Base-by-base conservation (phyloP, 805 yeast genomes). In the Candida broadrunensis region DNA sequence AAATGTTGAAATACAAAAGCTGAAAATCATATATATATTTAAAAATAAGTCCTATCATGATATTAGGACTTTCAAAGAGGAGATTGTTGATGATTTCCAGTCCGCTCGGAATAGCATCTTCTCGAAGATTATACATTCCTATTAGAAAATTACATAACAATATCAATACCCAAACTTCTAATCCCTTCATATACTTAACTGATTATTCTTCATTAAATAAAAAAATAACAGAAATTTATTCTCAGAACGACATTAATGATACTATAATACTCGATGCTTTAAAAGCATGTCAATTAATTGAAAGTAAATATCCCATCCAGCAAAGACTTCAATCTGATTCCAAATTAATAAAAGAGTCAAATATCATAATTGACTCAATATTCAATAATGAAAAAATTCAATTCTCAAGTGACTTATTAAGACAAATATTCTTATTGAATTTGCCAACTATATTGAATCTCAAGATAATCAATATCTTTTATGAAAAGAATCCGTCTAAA, bases 371-470 rank as follows among this genome's bases (percentile, higher is more conserved):
- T 13, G 41, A 45, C 18, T 39, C 36, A 9, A 34, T 42, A 3
- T 42, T 47, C 23, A 14, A 30, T 19, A 31, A 34, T n/a, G 31
- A 39, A n/a, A 17, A n/a, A 5, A 41, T 45, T 7, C 27, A 33
- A 1, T 62, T 67, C 35, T 43, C 55, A 11, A 39, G 51, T 11
- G 41, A 35, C 2, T 54, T 68, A 15, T 52, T 70, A 42, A 55
- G 48, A 24, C 43, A 51, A 18, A 43, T 65, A 7, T 60, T 70
- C 33, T 45, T 63, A 14, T 49, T 70, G 41, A 58, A 62, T 33
- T 55, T 70, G 19, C 69, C 73, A 2, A 47, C 60, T 5, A 25
- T 41, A 2, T 55, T 61, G 14, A 62, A 60, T 38, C 46, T 67
- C n/a, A 42, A 49, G 9, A 45, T 66, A 21, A 56, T 67, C 13